Conservation (phyloP, 352 stramenopile species). For the Saprolegnia diclina region DNA sequence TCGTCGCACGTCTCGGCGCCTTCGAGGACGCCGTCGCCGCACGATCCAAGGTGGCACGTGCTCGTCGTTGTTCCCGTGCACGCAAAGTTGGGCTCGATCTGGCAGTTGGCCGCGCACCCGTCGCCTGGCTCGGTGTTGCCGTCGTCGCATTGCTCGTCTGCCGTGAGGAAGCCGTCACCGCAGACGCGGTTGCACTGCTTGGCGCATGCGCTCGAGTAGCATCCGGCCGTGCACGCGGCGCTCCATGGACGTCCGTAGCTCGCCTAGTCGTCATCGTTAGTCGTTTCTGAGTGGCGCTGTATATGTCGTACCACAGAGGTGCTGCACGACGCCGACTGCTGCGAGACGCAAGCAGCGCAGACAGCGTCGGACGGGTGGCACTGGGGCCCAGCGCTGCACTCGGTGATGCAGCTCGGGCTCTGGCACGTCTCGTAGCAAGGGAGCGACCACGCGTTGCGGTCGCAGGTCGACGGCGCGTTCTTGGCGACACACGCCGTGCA, state of each 20-base stretch:
- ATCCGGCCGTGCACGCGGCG: conserved; percentile 11
- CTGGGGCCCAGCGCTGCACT: conserved; percentile 16
- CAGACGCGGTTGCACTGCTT: conserved; percentile 26
- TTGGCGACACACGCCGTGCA: conserved; percentile 24
- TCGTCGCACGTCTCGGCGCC: conserved; percentile 19
- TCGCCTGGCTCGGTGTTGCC: conserved; percentile 30
- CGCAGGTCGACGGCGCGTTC: conserved; percentile 16
- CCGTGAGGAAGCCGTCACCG: conserved; percentile 29
- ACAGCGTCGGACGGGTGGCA: conserved; percentile 18
- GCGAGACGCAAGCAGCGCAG: conserved; percentile 11
- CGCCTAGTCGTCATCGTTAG: neutral
- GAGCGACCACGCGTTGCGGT: conserved; percentile 7
- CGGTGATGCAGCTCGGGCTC: conserved; percentile 18
- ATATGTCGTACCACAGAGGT: conserved; percentile 1
- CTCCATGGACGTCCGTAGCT: conserved; percentile 16
- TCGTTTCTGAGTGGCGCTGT: neutral
- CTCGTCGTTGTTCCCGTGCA: conserved; percentile 27
- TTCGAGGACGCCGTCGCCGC: conserved; percentile 16
- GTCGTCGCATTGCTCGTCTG: conserved; percentile 32
- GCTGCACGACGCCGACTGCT: neutral
- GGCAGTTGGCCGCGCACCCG: conserved; percentile 29
- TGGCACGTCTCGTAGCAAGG: conserved; percentile 27
- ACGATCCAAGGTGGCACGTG: conserved; percentile 22
- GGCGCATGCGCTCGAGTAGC: conserved; percentile 3
- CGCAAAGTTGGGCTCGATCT: conserved; percentile 29